Conservation (phyloP, 2,329 filamentous ascomycete species). For the Trichoderma breve region DNA sequence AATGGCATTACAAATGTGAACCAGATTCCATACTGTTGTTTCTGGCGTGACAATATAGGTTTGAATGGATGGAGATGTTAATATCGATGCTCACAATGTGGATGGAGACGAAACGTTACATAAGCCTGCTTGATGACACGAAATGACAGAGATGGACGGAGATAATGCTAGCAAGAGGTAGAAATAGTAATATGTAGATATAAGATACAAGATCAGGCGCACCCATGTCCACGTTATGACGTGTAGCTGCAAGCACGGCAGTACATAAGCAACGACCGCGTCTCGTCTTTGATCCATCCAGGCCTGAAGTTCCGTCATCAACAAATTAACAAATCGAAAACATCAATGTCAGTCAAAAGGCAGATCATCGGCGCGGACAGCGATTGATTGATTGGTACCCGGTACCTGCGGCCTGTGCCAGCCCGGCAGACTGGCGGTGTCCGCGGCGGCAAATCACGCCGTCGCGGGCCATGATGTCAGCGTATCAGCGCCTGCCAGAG, state of each 20-base stretch:
- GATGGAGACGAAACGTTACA: not conserved
- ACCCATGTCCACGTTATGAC: not conserved
- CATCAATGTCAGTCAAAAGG: not conserved
- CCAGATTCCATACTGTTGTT: no score
- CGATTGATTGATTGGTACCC: not conserved
- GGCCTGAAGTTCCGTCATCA: not conserved
- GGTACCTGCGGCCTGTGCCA: not conserved
- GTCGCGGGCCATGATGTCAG: constrained; percentile 11
- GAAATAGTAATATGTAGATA: not conserved
- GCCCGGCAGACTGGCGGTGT: constrained; percentile 17
- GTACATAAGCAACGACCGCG: not conserved
- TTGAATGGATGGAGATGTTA: not conserved
- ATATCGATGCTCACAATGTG: not conserved
- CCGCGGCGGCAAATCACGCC: constrained; percentile 14
- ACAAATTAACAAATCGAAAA: not conserved
- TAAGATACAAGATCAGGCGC: not conserved
- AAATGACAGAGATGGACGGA: not conserved
- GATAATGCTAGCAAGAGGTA: not conserved
- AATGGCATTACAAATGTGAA: not conserved
- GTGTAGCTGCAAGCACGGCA: not conserved
- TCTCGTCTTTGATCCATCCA: no score
- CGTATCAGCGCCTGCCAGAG: constrained; percentile 2
- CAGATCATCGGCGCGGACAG: not conserved
- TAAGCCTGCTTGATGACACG: not conserved
- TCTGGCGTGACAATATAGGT: not conserved